Base-by-base conservation (phyloP, 768 basidiomycete species). In the Exsudoporus frostii region DNA sequence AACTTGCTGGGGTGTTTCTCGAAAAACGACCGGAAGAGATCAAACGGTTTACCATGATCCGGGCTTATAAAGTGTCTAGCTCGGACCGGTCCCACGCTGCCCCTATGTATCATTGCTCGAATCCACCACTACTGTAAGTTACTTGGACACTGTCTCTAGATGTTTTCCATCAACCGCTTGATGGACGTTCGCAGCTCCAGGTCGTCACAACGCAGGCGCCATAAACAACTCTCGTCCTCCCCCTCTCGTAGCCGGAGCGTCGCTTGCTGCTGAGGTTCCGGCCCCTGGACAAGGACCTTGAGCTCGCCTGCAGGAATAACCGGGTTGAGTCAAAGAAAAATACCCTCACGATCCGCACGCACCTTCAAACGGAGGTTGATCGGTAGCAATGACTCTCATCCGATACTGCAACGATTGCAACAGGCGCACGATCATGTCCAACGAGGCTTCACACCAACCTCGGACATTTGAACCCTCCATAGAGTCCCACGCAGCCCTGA, bases 181-280 rank as follows among this genome's bases (percentile, higher is more conserved):
- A 87, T 73, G 20, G 70, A 58, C 24, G 57, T 69, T 50, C 78
- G 66, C 55, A 86, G 56, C 15, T 60, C 68, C 15, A 58, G 62
- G 47, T 84, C 77, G 11, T 69, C 73, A 61, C 82, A 80, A 27
- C 85, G 82, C 54, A 89, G 48, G 45, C 83, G 79, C 87, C 88
- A 90, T 42, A 90, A 64, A 62, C 86, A 88, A 27, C 85, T 79
- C 30, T 84, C 83, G 37, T 88, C 88, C 5, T 86, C 84, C 19
- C 78, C 78, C 56, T 82, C 82, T 45, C 76, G 79, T 43, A 90
- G 67, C 32, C 86, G 79, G 30, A 89, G 65, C 13, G 75, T 73
- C 6, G 78, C 79, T 9, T 40, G 40, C 40, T 57, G 46, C 20
- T 45, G 39, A 32, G 56, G 40, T 13, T 57, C 48, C 50, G 65